Percentiles rank a stretch among this genome's conserved stretches.
phyloP scores from a whole-genome alignment of 805 yeast species.

The Candida morakotiae region DNA sequence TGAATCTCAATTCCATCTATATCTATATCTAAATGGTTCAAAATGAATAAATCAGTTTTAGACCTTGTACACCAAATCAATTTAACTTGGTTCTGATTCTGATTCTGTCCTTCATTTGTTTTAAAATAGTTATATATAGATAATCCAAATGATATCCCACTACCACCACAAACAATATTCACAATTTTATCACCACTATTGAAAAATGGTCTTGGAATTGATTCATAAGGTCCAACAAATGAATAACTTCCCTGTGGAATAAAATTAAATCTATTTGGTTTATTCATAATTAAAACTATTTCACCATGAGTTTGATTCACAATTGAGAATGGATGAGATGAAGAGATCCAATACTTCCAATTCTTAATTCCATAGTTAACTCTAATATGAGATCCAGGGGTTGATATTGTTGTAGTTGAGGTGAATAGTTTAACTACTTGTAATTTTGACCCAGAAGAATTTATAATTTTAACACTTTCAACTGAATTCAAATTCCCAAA shows the following conservation, averaged over 20 bases:
- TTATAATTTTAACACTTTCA: constrained; percentile 13
- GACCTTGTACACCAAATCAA: constrained; percentile 55
- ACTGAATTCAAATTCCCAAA: constrained; percentile 15
- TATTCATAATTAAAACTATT: constrained; percentile 44
- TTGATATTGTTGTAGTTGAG: constrained; percentile 22
- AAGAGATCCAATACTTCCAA: constrained; percentile 37
- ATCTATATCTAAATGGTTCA: constrained; percentile 28
- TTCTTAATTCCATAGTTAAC: constrained; percentile 32
- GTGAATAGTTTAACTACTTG: constrained; percentile 18
- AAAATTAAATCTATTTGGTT: constrained; percentile 23
- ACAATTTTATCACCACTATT: constrained; percentile 48
- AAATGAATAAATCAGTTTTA: constrained; percentile 43
- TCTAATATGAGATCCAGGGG: constrained; percentile 59
- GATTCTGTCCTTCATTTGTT: no score
- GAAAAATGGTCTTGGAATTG: constrained; percentile 43
- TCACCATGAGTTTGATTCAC: constrained; percentile 29
- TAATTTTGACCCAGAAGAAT: constrained; percentile 14
- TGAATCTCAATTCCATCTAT: constrained; percentile 33
- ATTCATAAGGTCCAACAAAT: constrained; percentile 33
- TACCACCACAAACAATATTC: constrained; percentile 63
- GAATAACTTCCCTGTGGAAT: constrained; percentile 10
- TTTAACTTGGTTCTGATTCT: constrained; percentile 22
- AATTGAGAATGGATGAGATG: constrained; percentile 69
- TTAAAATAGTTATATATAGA: constrained; percentile 45
- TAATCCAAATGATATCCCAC: constrained; percentile 64